Evolutionary conservation across 352 stramenopile genomes (phyloP), one percentile per base, ranked within the genome.

Genomic region (Globisporangium irregulare): DNA sequence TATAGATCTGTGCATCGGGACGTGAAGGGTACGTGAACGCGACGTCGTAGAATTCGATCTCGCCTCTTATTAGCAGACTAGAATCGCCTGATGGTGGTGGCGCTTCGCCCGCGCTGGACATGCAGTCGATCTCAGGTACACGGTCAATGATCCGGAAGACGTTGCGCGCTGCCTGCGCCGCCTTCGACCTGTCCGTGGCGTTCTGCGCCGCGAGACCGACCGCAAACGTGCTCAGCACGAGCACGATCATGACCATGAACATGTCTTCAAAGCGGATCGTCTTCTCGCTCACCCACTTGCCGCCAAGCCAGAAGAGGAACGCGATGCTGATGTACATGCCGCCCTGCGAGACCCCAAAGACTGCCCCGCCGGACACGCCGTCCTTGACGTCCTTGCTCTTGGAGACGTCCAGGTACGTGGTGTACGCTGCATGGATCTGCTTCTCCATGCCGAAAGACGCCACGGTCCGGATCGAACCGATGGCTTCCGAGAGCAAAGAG

Each of bases 41-140:
- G 5, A 99, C 86, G 70, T 97, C 71, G 8, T 87, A 34, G 66
- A 99, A 93, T 9, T 83, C 68, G 43, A 97, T 80, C 14, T 70
- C 70, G n/a, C 95, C 93, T 51, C 32, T 12, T 20, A 66, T 6
- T 43, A 43, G 43, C 12, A 24, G 24, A 34, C 58, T 59, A 15
- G 2, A 53, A 12, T 48, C 46, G 10, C 14, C 12, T 14, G 36
- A 18, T 43, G 36, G 36, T 48, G 32, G 3, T 36, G 18, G 61
- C 2, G 29, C 38, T 2, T 54, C 36, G 38, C 24, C 58, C 10
- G 22, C 15, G 8, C 27, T 51, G 4, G 27, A 66, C 22, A 14
- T 59, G 22, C 27, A 48, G 51, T 59, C 9, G 24, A 67, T 34
- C 43, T 48, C 12, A 61, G 82, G 77, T 25, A 68, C 66, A 12